Conservation (phyloP, 371 early-diverging fungal species). For the Lichtheimia hyalospora region DNA sequence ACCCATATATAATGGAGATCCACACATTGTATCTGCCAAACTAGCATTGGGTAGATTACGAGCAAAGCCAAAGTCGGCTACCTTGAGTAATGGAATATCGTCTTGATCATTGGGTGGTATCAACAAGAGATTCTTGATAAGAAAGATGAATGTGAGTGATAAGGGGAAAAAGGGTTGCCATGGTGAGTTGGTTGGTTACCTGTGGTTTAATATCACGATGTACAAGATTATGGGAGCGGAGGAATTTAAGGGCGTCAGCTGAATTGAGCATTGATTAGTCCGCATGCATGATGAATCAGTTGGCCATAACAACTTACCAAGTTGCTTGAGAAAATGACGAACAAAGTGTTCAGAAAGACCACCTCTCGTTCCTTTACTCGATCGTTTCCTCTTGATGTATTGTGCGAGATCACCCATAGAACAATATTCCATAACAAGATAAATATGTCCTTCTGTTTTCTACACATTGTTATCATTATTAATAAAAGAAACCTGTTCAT, state of each 20-base stretch:
- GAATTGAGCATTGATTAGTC: not conserved
- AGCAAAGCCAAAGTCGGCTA: conserved; percentile 98
- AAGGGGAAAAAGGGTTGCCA: too few relatives aligned
- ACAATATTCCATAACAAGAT: conserved; percentile 95
- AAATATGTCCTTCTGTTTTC: conserved; percentile 89
- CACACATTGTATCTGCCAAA: conserved; percentile 94
- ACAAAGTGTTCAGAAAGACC: conserved; percentile 80
- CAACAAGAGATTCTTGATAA: conserved; percentile 76
- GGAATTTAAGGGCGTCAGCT: conserved; percentile 84
- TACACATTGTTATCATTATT: conserved; percentile 15
- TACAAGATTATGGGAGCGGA: conserved; percentile 83
- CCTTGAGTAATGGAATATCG: conserved; percentile 76
- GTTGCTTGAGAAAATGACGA: conserved; percentile 81
- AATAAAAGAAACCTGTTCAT: not conserved
- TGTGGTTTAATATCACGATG: conserved; percentile 98
- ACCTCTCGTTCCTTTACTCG: conserved; percentile 54
- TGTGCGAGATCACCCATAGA: conserved; percentile 88
- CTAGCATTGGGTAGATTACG: conserved; percentile 78
- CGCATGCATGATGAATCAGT: conserved; percentile 2
- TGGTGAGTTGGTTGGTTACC: conserved; percentile 39
- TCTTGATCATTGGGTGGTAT: conserved; percentile 48
- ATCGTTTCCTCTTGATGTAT: conserved; percentile 75
- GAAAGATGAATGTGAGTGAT: not conserved
- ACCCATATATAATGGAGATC: conserved; percentile 96
- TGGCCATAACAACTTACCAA: conserved; percentile 52